Evolutionary conservation across 345 rosid genomes (phyloP).

Genomic region (Melaleuca alternifolia): DNA sequence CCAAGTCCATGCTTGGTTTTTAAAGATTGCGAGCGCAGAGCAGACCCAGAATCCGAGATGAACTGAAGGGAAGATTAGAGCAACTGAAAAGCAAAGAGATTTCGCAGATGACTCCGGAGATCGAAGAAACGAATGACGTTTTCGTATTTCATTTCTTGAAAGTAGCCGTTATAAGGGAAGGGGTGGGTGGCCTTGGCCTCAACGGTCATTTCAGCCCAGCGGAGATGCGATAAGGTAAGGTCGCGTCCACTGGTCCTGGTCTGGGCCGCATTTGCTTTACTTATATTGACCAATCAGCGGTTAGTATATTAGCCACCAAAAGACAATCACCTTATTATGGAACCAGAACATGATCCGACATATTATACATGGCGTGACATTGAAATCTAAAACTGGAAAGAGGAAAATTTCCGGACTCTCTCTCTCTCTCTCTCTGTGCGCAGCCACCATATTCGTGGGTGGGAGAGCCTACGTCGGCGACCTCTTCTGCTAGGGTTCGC

Average conservation of each 20-base stretch:
- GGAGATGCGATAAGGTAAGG: background rate
- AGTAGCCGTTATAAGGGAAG: constrained; percentile 19
- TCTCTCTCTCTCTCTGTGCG: background rate
- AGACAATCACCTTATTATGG: background rate
- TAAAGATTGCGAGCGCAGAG: background rate
- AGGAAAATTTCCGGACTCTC: background rate
- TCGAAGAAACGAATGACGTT: background rate
- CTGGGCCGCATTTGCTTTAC: background rate
- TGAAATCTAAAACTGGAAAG: background rate
- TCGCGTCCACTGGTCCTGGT: background rate
- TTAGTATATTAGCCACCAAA: background rate
- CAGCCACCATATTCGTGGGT: background rate
- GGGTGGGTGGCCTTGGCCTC: background rate
- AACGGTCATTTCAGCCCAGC: constrained; percentile 7
- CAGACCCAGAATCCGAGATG: background rate
- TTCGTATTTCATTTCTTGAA: background rate
- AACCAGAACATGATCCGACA: too few relatives aligned
- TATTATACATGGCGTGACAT: background rate
- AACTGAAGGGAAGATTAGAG: background rate
- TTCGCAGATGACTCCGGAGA: background rate
- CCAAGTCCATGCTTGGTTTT: constrained; percentile 46
- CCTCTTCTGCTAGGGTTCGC: background rate
- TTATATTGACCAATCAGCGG: background rate
- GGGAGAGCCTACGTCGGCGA: background rate
- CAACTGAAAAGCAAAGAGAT: background rate